Evolutionary conservation across 1,139 yeast species (phyloP).

Genomic region (Arxiozyma telluris): DNA sequence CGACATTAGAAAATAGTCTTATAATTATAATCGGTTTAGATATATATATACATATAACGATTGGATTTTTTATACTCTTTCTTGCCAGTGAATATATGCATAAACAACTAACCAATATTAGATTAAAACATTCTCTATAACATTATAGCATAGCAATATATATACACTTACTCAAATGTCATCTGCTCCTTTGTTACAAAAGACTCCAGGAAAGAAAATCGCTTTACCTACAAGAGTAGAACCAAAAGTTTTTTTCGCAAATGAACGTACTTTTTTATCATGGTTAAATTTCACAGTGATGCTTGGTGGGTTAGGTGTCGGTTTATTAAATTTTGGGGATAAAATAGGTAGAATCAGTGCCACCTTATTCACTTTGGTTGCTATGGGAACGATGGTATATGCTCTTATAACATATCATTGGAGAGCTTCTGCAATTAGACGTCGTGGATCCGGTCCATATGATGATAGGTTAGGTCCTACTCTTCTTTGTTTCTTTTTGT

Average conservation of each 20-base stretch:
- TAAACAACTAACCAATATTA: neutral
- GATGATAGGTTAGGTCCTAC: constrained; percentile 99
- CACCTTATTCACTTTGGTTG: constrained; percentile 83
- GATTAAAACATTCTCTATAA: neutral
- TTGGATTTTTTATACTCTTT: too few species aligned
- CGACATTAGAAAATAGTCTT: too few species aligned
- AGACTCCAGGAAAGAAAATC: constrained; percentile 74
- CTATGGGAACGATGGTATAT: constrained; percentile 96
- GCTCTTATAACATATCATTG: constrained; percentile 95
- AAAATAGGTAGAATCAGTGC: constrained; percentile 87
- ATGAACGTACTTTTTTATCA: constrained; percentile 94
- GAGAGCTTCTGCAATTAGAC: constrained; percentile 98
- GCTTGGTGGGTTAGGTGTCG: constrained; percentile 93
- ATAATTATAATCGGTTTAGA: too few species aligned
- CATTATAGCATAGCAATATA: neutral
- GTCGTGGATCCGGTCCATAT: constrained; percentile 96
- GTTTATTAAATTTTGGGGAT: constrained; percentile 93
- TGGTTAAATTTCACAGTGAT: constrained; percentile 98
- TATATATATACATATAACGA: too few species aligned
- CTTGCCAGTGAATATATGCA: too few species aligned
- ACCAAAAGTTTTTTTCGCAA: constrained; percentile 97
- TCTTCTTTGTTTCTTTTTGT: constrained; percentile 87
- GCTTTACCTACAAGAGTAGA: constrained; percentile 97
- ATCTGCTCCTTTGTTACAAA: constrained; percentile 54
- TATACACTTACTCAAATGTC: constrained; percentile 20